Evolutionary conservation across 805 yeast species (phyloP), one percentile per base, ranked within the genome.

Genomic region (Saccharomycopsis microspora): DNA sequence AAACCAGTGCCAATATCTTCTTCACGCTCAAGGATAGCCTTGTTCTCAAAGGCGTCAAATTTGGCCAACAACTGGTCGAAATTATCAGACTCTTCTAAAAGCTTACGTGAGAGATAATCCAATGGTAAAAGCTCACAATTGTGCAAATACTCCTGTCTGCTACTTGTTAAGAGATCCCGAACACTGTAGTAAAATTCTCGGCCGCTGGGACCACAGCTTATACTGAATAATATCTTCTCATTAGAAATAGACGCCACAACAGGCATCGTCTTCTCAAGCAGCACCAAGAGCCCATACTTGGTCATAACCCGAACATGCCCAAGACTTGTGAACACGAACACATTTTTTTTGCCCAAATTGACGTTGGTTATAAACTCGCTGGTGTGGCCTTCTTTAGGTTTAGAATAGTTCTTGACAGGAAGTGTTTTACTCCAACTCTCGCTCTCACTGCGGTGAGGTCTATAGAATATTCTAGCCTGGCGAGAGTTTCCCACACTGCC

Each of bases 261-360:
- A 0, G 95, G 89, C 5, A 82, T 71, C 28, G 79, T 69, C 54
- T 82, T 81, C 60, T 85, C 82, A 5, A 90, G 68, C 37, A 78
- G 68, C 34, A 81, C 61, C 48, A 94, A 80, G 19, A 86, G 70
- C 1, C 97, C 97, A 60, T 70, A 78, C 33, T 78, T 64, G 49
- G 85, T 81, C 65, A 75, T 86, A 9, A 74, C 71, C 54, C 95
- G 71, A 35, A 87, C 69, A 56, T 79, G 80, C 0, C 98, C 98
- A 11, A 65, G 59, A 28, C 80, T 80, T 0, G 97, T 80, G 39
- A 94, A 85, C 1, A 84, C 80, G 30, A 80, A 73, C 4, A 80
- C 74, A 28, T 74, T 63, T 3, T 75, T 69, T 29, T 76, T 73
- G 35, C 83, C 78, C n/a, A 88, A 64, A 2, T 94, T 75, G 2